Conservation (phyloP, 2,329 filamentous ascomycete genomes). For the Colletotrichum sp. region DNA sequence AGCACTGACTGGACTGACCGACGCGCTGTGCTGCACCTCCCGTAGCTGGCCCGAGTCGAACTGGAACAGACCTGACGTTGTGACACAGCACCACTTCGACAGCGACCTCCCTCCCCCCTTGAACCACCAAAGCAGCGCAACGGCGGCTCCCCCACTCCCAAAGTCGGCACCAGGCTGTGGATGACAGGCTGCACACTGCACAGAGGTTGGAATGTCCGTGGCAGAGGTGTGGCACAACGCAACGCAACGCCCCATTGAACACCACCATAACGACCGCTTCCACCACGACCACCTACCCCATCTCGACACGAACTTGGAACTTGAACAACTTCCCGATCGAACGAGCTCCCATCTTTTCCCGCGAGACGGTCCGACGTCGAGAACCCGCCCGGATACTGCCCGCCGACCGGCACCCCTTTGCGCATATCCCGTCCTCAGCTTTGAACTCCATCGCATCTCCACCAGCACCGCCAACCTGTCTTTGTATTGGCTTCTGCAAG, state of each 20-base stretch:
- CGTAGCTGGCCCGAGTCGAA: background rate
- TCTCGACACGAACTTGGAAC: background rate
- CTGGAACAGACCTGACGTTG: background rate
- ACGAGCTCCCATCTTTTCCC: background rate
- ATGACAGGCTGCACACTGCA: background rate
- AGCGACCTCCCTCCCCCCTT: background rate
- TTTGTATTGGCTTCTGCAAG: conserved; percentile 11
- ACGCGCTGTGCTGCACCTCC: background rate
- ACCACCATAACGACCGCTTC: background rate
- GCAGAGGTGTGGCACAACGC: background rate
- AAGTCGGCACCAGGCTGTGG: conserved; percentile 3
- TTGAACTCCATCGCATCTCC: conserved; percentile 13
- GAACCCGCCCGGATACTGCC: background rate
- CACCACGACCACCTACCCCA: background rate
- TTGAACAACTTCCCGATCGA: background rate
- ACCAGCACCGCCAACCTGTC: background rate
- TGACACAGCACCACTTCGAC: background rate
- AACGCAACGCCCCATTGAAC: background rate
- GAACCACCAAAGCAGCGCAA: background rate
- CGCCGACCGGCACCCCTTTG: background rate
- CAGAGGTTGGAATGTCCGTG: background rate
- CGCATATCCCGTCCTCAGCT: conserved; percentile 1
- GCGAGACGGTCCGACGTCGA: background rate
- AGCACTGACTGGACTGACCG: background rate
- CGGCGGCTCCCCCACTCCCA: background rate